Conservation (phyloP, 805 yeast species). For the Saccharomyces eubayanus region DNA sequence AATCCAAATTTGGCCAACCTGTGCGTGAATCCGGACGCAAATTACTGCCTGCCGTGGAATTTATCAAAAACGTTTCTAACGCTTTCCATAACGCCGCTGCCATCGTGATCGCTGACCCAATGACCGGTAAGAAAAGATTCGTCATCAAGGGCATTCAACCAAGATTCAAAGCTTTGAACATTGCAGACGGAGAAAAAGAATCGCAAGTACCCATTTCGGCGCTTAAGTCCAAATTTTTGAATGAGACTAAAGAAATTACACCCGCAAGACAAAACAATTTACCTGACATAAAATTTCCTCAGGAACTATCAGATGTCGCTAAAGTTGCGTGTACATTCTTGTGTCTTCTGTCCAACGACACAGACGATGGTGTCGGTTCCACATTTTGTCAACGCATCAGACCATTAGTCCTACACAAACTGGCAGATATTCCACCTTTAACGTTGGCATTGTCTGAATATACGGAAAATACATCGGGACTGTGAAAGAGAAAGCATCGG, state of each 20-base stretch:
- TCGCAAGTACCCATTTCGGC: constrained; percentile 23
- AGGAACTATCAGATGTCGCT: constrained; percentile 25
- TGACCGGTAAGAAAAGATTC: constrained; percentile 65
- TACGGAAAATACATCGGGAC: constrained; percentile 24
- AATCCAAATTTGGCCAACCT: constrained; percentile 66
- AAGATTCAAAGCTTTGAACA: constrained; percentile 48
- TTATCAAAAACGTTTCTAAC: constrained; percentile 84
- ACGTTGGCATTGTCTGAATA: constrained; percentile 26
- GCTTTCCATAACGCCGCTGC: constrained; percentile 88
- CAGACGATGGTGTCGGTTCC: constrained; percentile 20
- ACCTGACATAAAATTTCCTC: constrained; percentile 25
- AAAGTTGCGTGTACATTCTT: constrained; percentile 28
- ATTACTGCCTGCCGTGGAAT: constrained; percentile 89
- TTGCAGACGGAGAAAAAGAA: constrained; percentile 39
- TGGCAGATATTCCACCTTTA: constrained; percentile 30
- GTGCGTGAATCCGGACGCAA: constrained; percentile 44
- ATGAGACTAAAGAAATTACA: constrained; percentile 9
- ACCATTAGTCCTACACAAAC: constrained; percentile 23
- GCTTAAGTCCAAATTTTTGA: constrained; percentile 16
- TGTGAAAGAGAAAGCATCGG: constrained; percentile 4
- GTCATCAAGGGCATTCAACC: constrained; percentile 94
- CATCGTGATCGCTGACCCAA: constrained; percentile 69
- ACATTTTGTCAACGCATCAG: constrained; percentile 24
- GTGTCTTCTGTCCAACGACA: constrained; percentile 28
- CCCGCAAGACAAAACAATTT: constrained; percentile 20